Base-by-base conservation (phyloP, 2,329 filamentous ascomycete genomes). In the Chaetomium globosum region DNA sequence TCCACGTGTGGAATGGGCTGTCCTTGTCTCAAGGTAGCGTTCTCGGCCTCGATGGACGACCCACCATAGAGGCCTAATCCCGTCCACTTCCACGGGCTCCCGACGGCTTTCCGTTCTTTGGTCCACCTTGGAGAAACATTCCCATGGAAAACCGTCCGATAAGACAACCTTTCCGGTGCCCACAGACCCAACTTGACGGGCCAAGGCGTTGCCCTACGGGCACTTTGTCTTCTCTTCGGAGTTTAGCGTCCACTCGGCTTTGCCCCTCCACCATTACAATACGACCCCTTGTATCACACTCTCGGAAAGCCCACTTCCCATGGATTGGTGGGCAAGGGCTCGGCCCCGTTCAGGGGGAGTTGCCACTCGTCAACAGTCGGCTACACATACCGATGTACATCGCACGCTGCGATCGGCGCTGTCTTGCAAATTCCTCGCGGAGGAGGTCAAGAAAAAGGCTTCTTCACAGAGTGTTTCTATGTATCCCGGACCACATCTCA, bases 201-300 rank as follows among this genome's bases (percentile, higher is more conserved):
- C 21, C 21, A 52, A 31, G 59, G n/a, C n/a, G 19, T 19, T 12
- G 61, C 30, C 39, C 54, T 46, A 63, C 46, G 43, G 55, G n/a
- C 5, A 12, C 16, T 2, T 36, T 36, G 9, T 36, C 33, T 9
- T 31, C 13, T 9, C 7, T 21, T 21, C 39, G 28, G 13, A n/a
- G 43, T 46, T 26, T 43, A 57, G 23, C 49, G 13, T 16, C 49
- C 58, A 56, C 30, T 46, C 39, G 55, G 30, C 7, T 39, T 53
- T 33, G 30, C 21, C 30, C 51, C 21, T 66, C 19, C 31, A 23
- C 30, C 39, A 39, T 39, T 51, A 33, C 39, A 54, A 46, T 59
- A 59, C 64, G 61, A 53, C 43, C 56, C 46, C 57, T 61, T 65
- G 67, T 68, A 55, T 68, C 64, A 67, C 53, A 63, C 26, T 53